phyloP scores from a whole-genome alignment of 768 basidiomycete species.

The Naganishia antarctica region DNA sequence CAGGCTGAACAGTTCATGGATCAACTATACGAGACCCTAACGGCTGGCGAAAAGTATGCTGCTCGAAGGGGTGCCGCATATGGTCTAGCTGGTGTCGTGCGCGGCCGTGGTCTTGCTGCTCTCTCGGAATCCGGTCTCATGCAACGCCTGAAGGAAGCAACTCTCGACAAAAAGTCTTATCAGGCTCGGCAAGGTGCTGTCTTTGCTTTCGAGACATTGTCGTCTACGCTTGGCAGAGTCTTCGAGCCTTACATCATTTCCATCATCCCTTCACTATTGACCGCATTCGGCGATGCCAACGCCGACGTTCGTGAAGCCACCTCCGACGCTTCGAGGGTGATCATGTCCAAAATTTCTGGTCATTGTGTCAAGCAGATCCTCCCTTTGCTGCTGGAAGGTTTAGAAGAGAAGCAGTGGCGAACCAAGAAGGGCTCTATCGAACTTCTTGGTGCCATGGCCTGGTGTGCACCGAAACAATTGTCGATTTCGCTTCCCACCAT shows the following conservation, averaged over 20 bases:
- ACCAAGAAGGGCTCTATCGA: conserved; percentile 95
- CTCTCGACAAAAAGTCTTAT: conserved; percentile 82
- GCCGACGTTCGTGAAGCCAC: conserved; percentile 89
- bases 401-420: conserved; percentile 98
- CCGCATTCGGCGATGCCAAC: conserved; percentile 77
- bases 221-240: conserved; percentile 73
- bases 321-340: conserved; percentile 81
- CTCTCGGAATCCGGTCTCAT: conserved; percentile 82
- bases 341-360: conserved; percentile 89
- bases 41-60: conserved; percentile 78
- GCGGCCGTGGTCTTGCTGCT: conserved; percentile 78
- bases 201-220: conserved; percentile 90
- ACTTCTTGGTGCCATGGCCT: conserved; percentile 95
- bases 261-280: conserved; percentile 74
- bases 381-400: conserved; percentile 76
- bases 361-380: conserved; percentile 91
- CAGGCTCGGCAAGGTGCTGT: conserved; percentile 87
- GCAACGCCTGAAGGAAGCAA: conserved; percentile 63
- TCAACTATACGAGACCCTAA: conserved; percentile 68
- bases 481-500: conserved; percentile 92
- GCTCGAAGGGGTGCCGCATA: conserved; percentile 95
- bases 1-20: conserved; percentile 67
- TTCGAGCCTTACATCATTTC: conserved; percentile 90
- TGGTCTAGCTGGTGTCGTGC: conserved; percentile 85
- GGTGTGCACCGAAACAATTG: conserved; percentile 90